Evolutionary conservation across 23 red algal genomes (phyloP), one percentile per base, ranked within the genome.

Genomic region (Gracilaria gracilis): DNA sequence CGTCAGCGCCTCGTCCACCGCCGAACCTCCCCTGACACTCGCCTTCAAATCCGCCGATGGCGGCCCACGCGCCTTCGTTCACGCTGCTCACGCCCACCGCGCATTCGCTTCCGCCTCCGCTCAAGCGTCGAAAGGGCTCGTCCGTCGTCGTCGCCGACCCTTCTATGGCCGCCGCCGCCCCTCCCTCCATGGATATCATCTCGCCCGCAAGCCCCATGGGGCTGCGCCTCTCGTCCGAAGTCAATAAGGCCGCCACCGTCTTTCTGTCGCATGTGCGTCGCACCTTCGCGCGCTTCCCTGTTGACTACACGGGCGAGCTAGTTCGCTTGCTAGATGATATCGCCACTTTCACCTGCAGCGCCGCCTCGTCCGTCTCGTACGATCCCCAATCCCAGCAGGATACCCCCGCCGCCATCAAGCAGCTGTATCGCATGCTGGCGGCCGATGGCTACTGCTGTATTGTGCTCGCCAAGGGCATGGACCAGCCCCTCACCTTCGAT

Each of bases 361-460:
- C 94, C 17, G 76, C 97, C 62, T 70, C 97, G 13, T 90, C 80
- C 57, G 85, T 96, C 24, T 74, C 82, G 57, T 93, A 96, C 67
- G 57, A 84, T 79, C 72, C 85, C 21, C 75, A 82, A 57, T 47
- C 48, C 12, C 42, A 38, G 29, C 33, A 70, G 38, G 73, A 85
- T 33, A 58, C 92, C 33, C 91, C 94, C 29, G 62, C 94, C 23
- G 64, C 57, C 57, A 96, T 93, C 34, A 81, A 75, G 31, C 82
- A 95, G 44, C 33, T 99, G 58, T 99, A 99, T 78, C 80, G 81
- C 44, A 61, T 93, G 54, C 94, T 99, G 9, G 86, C 88, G 0
- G 74, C 89, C 74, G 97, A 99, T 80, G 97, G 97, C 23, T 99
- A 99, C 87, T 93, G 94, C 84, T 99, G 97, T 76, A 89, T 99